phyloP scores from a whole-genome alignment of 1,284 basidiomycete genomes.

The Takashimella koratensis region DNA sequence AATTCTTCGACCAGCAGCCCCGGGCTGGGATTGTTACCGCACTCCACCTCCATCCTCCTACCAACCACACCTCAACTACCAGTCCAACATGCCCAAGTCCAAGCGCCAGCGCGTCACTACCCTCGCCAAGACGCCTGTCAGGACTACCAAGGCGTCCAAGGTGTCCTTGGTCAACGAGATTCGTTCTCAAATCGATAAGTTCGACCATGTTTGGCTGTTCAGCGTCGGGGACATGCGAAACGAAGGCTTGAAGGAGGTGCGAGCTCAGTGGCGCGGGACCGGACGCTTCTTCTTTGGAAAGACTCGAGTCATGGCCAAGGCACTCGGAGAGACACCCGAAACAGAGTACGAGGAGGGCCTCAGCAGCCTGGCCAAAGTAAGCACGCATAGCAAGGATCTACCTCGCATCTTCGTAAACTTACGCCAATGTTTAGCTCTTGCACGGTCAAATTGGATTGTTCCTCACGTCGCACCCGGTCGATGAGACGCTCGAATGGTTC shows the following conservation, averaged over 20 bases:
- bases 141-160: constrained; percentile 67
- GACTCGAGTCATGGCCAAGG: constrained; percentile 91
- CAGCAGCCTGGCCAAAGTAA: constrained; percentile 71
- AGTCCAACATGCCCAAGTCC: constrained; percentile 88
- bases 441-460: constrained; percentile 90
- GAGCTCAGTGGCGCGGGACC: constrained; percentile 88
- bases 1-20: too few relatives aligned
- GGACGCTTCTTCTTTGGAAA: constrained; percentile 91
- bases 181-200: constrained; percentile 62
- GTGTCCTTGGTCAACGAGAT: constrained; percentile 77
- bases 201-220: constrained; percentile 93
- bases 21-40: too few relatives aligned
- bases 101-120: constrained; percentile 73
- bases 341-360: constrained; percentile 81
- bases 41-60: too few relatives aligned
- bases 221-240: constrained; percentile 93
- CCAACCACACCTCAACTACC: too few relatives aligned
- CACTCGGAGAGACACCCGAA: constrained; percentile 81
- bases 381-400: constrained; percentile 31
- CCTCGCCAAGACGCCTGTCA: constrained; percentile 54
- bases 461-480: constrained; percentile 81
- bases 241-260: constrained; percentile 87
- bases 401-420: background rate
- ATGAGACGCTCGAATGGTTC: constrained; percentile 94
- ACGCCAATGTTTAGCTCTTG: constrained; percentile 61